Conservation (phyloP, 2,329 filamentous ascomycete species). For the Pleochaeta shiraiana region DNA sequence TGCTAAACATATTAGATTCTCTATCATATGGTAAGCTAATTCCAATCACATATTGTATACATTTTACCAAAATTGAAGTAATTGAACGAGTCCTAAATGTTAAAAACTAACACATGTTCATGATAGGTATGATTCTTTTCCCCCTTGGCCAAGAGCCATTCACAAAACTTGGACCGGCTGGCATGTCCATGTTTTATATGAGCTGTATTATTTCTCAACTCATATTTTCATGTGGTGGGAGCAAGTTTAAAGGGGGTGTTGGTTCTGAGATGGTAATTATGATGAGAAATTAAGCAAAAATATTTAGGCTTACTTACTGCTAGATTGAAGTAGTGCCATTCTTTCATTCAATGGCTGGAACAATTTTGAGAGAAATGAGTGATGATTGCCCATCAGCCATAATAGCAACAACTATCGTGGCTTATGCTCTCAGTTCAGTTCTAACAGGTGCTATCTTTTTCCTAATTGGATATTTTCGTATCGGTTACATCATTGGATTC, state of each 20-base stretch:
- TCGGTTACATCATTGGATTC: slow-evolving; percentile 89
- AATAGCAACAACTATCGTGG: slow-evolving; percentile 80
- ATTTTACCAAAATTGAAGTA: too few species aligned
- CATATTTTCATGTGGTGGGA: slow-evolving; percentile 65
- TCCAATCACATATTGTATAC: too few species aligned
- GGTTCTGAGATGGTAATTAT: slow-evolving; percentile 67
- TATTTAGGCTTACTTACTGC: not conserved
- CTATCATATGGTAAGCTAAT: slow-evolving; percentile 70
- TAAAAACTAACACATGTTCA: slow-evolving; percentile 4
- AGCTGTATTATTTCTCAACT: slow-evolving; percentile 91
- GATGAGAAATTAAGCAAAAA: slow-evolving; percentile 5
- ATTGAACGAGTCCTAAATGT: too few species aligned
- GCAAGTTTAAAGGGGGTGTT: slow-evolving; percentile 74
- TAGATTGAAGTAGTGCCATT: slow-evolving; percentile 95
- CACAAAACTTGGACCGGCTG: slow-evolving; percentile 65
- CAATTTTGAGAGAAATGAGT: slow-evolving; percentile 59
- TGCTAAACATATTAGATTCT: slow-evolving; percentile 87
- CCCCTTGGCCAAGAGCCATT: slow-evolving; percentile 78
- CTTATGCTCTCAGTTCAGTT: slow-evolving; percentile 78
- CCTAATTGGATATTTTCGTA: slow-evolving; percentile 62
- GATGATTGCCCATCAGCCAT: slow-evolving; percentile 65
- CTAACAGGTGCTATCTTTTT: slow-evolving; percentile 86
- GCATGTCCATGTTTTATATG: slow-evolving; percentile 97
- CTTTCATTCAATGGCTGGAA: slow-evolving; percentile 95
- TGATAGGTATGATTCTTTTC: slow-evolving; percentile 70